Evolutionary conservation across 768 basidiomycete genomes (phyloP).

Genomic region (Lactarius tabidus): DNA sequence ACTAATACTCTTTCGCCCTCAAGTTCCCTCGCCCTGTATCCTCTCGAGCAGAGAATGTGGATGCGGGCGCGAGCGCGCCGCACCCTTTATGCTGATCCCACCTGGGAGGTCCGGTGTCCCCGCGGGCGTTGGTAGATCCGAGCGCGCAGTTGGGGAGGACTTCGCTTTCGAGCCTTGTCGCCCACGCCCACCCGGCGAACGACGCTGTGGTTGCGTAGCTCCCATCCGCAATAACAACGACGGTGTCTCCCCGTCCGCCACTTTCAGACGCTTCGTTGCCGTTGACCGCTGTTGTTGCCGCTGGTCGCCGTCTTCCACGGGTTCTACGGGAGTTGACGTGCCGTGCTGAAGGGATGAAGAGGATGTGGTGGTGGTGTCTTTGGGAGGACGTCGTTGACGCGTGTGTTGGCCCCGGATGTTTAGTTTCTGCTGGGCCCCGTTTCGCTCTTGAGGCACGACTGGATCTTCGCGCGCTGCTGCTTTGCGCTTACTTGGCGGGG

Average conservation of each 20-base stretch:
- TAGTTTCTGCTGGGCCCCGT: not conserved
- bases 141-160: conserved; percentile 4
- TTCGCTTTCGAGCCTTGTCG: not conserved
- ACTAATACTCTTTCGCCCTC: not conserved
- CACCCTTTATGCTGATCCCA: conserved; percentile 24
- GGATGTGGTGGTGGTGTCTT: not conserved
- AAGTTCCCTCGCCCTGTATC: conserved; percentile 19
- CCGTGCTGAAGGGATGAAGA: not conserved
- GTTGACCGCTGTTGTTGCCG: not conserved
- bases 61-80: conserved; percentile 15
- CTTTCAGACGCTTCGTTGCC: conserved; percentile 12
- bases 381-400: conserved; percentile 13
- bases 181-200: not conserved
- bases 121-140: not conserved
- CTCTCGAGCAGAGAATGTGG: conserved; percentile 20
- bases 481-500: not conserved
- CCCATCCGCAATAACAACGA: conserved; percentile 20
- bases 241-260: conserved; percentile 12
- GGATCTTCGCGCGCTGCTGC: conserved; percentile 4
- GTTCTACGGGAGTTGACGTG: conserved; percentile 2
- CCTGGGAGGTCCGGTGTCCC: not conserved
- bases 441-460: not conserved
- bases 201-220: not conserved
- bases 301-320: not conserved
- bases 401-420: conserved; percentile 19